Conservation (phyloP, 495 filamentous ascomycete genomes). For the Penicillium daleae region DNA sequence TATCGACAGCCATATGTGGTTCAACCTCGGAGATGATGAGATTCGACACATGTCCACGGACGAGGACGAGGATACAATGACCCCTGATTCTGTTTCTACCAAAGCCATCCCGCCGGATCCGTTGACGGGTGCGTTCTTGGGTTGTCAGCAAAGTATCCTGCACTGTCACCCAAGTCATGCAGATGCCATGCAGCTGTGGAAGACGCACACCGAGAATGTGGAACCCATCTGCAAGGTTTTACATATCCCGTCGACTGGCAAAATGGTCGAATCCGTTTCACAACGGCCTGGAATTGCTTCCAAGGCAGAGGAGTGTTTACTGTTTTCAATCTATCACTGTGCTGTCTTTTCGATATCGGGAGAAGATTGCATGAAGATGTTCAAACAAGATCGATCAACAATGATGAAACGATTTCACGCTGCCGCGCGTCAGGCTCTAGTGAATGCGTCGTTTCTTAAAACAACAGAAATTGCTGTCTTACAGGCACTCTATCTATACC, state of each 20-base stretch:
- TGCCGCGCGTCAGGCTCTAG: slow-evolving; percentile 29
- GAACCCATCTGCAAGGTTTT: slow-evolving; percentile 69
- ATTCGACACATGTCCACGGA: slow-evolving; percentile 15
- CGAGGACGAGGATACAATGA: slow-evolving; percentile 13
- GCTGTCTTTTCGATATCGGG: slow-evolving; percentile 41
- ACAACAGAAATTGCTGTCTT: slow-evolving; percentile 36
- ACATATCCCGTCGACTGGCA: slow-evolving; percentile 59
- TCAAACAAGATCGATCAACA: slow-evolving; percentile 7
- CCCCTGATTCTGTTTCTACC: neutral
- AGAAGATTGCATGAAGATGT: slow-evolving; percentile 34
- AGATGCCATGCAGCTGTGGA: slow-evolving; percentile 56
- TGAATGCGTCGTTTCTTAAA: slow-evolving; percentile 38
- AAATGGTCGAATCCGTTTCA: slow-evolving; percentile 38
- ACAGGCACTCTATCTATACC: slow-evolving; percentile 37
- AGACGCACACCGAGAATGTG: slow-evolving; percentile 60
- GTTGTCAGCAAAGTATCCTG: slow-evolving; percentile 4
- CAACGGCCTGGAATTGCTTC: slow-evolving; percentile 29
- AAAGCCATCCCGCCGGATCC: slow-evolving; percentile 6
- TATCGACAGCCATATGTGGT: slow-evolving; percentile 24
- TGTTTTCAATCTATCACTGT: slow-evolving; percentile 49
- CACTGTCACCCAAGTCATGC: slow-evolving; percentile 21
- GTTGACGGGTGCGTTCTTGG: slow-evolving; percentile 12
- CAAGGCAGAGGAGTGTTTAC: slow-evolving; percentile 41
- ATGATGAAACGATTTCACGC: slow-evolving; percentile 29
- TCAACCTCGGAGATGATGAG: slow-evolving; percentile 22